Evolutionary conservation across 257 asterid species (phyloP).

Genomic region (Solanum sitiens): DNA sequence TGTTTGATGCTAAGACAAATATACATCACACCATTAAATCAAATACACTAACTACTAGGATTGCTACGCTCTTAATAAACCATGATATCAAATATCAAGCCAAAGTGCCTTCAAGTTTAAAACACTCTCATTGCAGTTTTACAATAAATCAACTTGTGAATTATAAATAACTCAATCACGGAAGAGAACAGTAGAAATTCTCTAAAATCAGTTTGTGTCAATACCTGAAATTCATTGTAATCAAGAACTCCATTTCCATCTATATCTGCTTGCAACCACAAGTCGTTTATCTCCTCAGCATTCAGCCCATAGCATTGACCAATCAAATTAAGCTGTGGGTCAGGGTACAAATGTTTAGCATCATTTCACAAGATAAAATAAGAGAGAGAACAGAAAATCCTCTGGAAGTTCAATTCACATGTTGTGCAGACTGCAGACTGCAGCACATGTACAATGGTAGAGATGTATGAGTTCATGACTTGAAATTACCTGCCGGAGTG

Average conservation of each 20-base stretch:
- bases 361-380: background rate
- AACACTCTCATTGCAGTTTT: background rate
- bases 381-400: background rate
- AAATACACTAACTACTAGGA: background rate
- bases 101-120: background rate
- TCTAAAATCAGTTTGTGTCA: background rate
- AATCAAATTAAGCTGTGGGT: conserved; percentile 70
- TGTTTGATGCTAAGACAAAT: background rate
- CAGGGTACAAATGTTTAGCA: background rate
- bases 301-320: conserved; percentile 86
- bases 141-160: background rate
- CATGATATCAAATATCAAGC: background rate
- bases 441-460: background rate
- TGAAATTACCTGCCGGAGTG: conserved; percentile 57
- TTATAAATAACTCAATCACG: background rate
- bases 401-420: background rate
- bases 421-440: background rate
- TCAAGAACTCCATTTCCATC: conserved; percentile 78
- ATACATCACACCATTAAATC: background rate
- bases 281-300: conserved; percentile 60
- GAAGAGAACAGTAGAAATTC: background rate
- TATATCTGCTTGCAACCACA: conserved; percentile 83
- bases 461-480: background rate
- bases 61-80: background rate
- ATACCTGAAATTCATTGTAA: conserved; percentile 79